A percentile compares a stretch with the other conserved stretches of the same genome.
These are phyloP conservation scores for Coemansia sp. DNA, from an alignment of 192 early-diverging fungal genomes.

Conservation along the genomic window DNA sequence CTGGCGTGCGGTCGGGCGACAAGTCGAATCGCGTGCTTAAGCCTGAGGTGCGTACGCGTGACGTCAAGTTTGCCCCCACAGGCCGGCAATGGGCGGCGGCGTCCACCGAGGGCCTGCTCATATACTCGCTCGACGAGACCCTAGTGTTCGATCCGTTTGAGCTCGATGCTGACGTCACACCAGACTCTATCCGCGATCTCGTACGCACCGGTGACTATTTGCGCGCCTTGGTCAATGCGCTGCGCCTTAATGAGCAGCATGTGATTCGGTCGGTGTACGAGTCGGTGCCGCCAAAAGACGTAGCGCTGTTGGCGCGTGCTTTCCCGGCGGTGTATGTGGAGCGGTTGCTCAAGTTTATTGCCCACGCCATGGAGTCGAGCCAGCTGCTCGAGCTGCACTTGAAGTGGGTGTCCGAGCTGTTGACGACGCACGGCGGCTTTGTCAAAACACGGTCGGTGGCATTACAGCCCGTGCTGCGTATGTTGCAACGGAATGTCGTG, in stretches of 20 bases:
- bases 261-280: constrained; percentile 81
- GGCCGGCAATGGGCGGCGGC: constrained; percentile 95
- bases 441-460: constrained; percentile 65
- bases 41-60: constrained; percentile 81
- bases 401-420: constrained; percentile 74
- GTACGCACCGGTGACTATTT: constrained; percentile 78
- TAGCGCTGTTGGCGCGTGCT: constrained; percentile 73
- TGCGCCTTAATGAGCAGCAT: constrained; percentile 85
- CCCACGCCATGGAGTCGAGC: constrained; percentile 71
- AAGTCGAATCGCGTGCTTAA: constrained; percentile 72
- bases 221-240: constrained; percentile 86
- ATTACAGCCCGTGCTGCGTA: constrained; percentile 74
- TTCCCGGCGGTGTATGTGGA: constrained; percentile 88
- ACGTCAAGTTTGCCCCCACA: constrained; percentile 90
- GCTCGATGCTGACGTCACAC: constrained; percentile 95
- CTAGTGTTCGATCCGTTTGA: constrained; percentile 98
- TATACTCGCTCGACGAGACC: constrained; percentile 93
- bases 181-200: constrained; percentile 76
- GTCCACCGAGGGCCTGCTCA: constrained; percentile 90
- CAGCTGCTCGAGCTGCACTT: constrained; percentile 88
- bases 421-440: constrained; percentile 77
- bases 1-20: constrained; percentile 87
- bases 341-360: constrained; percentile 80
- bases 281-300: constrained; percentile 71
- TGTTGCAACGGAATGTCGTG: constrained; percentile 72